These are phyloP conservation scores for Lolium rigidum DNA, from an alignment of 176 grass and related monocot species.

Conservation along the genomic window DNA sequence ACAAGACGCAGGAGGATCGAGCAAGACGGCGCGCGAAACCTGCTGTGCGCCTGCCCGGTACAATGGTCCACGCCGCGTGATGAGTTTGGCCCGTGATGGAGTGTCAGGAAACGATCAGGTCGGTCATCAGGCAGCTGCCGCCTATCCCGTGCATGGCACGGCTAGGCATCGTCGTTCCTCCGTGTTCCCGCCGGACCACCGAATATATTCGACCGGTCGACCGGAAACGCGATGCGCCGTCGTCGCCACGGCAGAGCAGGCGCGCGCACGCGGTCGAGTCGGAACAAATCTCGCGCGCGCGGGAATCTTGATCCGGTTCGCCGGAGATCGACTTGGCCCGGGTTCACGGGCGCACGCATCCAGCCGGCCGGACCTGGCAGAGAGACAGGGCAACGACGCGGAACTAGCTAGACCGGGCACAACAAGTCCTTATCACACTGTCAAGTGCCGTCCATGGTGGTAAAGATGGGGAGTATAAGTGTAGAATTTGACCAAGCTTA, in stretches of 20 bases:
- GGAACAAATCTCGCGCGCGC: slow-evolving; percentile 25
- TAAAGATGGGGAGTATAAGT: no score
- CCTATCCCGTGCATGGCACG: not conserved
- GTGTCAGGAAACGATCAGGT: not conserved
- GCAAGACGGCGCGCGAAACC: not conserved
- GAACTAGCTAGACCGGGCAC: no score
- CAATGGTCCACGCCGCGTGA: slow-evolving; percentile 25
- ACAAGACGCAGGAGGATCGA: not conserved
- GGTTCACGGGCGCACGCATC: slow-evolving; percentile 34
- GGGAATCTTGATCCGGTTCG: slow-evolving; percentile 23
- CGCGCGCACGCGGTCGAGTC: not conserved
- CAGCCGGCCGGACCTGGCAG: not conserved
- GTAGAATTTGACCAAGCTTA: no score
- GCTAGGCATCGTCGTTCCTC: not conserved
- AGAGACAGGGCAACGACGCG: not conserved
- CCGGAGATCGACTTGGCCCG: slow-evolving; percentile 7
- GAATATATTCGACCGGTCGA: not conserved
- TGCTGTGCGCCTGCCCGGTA: not conserved
- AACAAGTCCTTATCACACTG: no score
- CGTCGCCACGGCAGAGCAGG: not conserved
- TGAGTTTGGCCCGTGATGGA: slow-evolving; percentile 26
- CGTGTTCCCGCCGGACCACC: not conserved
- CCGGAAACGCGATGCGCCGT: slow-evolving; percentile 8
- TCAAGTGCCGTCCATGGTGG: no score
- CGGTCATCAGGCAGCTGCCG: not conserved